phyloP scores from a whole-genome alignment of 306 rosid genomes.

The Vigna angularis region DNA sequence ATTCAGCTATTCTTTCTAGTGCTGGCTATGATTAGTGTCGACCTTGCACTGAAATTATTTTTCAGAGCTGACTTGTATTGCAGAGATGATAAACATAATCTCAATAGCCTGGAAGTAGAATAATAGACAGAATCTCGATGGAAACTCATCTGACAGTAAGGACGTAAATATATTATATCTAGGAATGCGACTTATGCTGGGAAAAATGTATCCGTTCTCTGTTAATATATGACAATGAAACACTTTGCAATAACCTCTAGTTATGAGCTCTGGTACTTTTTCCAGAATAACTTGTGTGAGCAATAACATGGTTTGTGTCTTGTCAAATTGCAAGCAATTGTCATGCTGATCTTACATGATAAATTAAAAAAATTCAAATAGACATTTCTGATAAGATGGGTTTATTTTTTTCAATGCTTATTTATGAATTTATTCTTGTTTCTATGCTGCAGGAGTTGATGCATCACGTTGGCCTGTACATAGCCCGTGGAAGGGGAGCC shows the following conservation, averaged over 20 bases:
- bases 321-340: constrained; percentile 4
- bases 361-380: background rate
- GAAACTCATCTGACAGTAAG: no score
- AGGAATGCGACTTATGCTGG: constrained; percentile 5
- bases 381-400: constrained; percentile 7
- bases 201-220: background rate
- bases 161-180: background rate
- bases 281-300: background rate
- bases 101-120: constrained; percentile 11
- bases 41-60: background rate
- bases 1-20: constrained; percentile 1
- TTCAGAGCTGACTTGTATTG: background rate
- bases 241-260: background rate
- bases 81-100: background rate
- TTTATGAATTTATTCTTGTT: background rate
- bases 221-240: background rate
- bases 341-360: constrained; percentile 11
- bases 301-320: constrained; percentile 18
- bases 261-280: background rate
- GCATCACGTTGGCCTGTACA: constrained; percentile 93
- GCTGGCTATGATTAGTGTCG: constrained; percentile 18
- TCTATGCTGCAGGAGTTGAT: constrained; percentile 63
- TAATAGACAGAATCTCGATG: background rate
- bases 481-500: constrained; percentile 89
- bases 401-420: constrained; percentile 9